Percentiles rank a stretch among this genome's conserved stretches.
Evolutionary conservation across 192 early-diverging fungal species (phyloP).

Genomic region (Entomortierella lignicola): DNA sequence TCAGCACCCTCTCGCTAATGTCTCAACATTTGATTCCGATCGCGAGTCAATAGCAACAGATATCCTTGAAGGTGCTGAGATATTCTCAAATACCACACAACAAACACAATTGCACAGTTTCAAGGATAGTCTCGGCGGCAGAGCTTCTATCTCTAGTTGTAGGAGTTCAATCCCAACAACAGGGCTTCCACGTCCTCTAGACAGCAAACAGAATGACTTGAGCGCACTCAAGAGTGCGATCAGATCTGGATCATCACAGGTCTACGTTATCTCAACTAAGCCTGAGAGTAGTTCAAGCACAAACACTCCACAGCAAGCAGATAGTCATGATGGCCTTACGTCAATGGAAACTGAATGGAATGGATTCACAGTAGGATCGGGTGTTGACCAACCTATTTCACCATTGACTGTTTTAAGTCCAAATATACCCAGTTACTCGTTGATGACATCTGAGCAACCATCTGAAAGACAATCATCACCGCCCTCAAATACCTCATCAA

Average conservation of each 20-base stretch:
- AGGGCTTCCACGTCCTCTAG: neutral
- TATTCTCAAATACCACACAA: neutral
- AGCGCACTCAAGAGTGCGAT: conserved; percentile 6
- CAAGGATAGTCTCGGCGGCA: neutral
- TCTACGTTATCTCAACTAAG: conserved; percentile 16
- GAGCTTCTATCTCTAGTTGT: neutral
- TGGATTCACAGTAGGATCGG: conserved; percentile 14
- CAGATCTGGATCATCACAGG: conserved; percentile 18
- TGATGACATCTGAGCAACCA: neutral
- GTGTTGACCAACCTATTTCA: conserved; percentile 28
- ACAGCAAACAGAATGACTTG: conserved; percentile 19
- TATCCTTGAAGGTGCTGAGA: neutral
- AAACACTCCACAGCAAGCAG: neutral
- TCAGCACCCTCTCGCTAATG: conserved; percentile 34
- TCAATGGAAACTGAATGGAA: conserved; percentile 26
- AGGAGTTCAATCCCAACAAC: neutral
- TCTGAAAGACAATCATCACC: neutral
- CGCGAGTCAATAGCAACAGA: neutral
- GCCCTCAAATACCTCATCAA: neutral
- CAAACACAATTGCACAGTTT: neutral
- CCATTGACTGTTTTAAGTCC: conserved; percentile 28
- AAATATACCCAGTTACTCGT: neutral
- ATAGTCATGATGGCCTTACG: neutral
- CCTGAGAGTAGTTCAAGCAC: neutral
- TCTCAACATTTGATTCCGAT: conserved; percentile 33